phyloP scores from a whole-genome alignment of 2,329 filamentous ascomycete genomes.

The Leptographium lundbergii region DNA sequence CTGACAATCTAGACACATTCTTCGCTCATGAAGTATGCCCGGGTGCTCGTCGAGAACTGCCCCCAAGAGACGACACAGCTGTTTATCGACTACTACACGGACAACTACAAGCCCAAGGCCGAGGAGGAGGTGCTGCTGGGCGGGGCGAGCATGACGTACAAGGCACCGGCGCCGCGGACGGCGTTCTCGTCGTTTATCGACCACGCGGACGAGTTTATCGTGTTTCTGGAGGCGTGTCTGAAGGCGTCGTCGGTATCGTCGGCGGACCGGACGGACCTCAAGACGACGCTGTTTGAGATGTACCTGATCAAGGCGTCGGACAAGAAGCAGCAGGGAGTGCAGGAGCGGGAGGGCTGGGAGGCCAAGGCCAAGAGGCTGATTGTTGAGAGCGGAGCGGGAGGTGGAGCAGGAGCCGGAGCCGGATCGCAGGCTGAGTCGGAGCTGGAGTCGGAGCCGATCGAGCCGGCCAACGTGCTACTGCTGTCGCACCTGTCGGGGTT shows the following conservation, averaged over 20 bases:
- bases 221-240: conserved; percentile 82
- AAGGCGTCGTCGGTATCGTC: conserved; percentile 57
- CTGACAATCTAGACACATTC: conserved; percentile 52
- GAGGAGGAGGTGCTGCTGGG: conserved; percentile 25
- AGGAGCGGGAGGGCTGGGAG: conserved; percentile 70
- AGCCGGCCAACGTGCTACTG: conserved; percentile 86
- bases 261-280: conserved; percentile 71
- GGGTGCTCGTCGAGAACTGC: conserved; percentile 79
- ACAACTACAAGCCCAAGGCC: conserved; percentile 64
- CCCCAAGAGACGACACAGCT: conserved; percentile 69
- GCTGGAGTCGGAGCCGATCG: conserved; percentile 45
- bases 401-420: conserved; percentile 48
- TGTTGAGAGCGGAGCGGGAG: not conserved
- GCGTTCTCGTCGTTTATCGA: conserved; percentile 97
- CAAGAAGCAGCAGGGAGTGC: conserved; percentile 49
- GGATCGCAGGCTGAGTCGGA: no score
- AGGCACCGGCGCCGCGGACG: conserved; percentile 67
- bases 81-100: conserved; percentile 93
- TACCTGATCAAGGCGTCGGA: conserved; percentile 84
- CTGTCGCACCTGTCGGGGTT: conserved; percentile 89
- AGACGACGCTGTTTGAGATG: conserved; percentile 96
- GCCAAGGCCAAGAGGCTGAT: conserved; percentile 82
- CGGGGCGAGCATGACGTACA: conserved; percentile 39
- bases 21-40: conserved; percentile 89
- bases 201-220: conserved; percentile 80